Evolutionary conservation across 2,329 filamentous ascomycete species (phyloP).

Genomic region (Pseudocercospora eumusae): DNA sequence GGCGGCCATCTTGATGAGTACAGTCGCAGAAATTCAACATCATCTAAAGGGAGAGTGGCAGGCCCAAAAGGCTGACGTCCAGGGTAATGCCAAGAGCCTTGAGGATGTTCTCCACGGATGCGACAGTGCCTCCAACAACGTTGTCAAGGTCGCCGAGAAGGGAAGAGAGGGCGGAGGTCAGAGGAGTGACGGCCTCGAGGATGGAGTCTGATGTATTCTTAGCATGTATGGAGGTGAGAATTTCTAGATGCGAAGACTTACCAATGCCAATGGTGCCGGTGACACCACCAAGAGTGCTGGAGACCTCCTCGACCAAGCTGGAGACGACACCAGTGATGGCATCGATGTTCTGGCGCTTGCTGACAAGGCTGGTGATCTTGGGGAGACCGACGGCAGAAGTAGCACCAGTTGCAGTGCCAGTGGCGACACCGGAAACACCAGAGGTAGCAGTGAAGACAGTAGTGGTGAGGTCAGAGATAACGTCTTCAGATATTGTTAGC

Average conservation of each 20-base stretch:
- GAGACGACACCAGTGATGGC: conserved; percentile 17
- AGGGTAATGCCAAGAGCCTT: conserved; percentile 3
- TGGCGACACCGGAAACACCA: conserved; percentile 1
- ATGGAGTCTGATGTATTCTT: conserved; percentile 14
- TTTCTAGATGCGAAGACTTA: conserved; percentile 7
- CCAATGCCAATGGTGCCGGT: conserved; percentile 18
- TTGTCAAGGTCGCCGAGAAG: conserved; percentile 22
- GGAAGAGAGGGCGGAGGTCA: conserved; percentile 15
- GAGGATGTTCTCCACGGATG: conserved; percentile 20
- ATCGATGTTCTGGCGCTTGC: conserved; percentile 14
- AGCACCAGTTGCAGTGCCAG: conserved; percentile 4
- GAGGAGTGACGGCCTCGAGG: conserved; percentile 6
- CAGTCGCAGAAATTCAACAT: neutral
- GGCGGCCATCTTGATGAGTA: neutral
- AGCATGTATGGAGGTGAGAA: neutral
- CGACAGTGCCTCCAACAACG: conserved; percentile 17
- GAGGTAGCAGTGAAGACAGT: conserved; percentile 3
- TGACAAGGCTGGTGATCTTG: neutral
- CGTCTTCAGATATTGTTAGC: conserved; percentile 5
- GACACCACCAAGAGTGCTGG: conserved; percentile 17
- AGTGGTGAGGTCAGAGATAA: neutral
- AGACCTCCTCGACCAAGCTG: conserved; percentile 20
- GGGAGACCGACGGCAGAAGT: conserved; percentile 7
- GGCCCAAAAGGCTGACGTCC: neutral
- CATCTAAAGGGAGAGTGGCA: neutral